Base-by-base conservation (phyloP, 352 stramenopile genomes). In the Pilasporangium apinafurcum region DNA sequence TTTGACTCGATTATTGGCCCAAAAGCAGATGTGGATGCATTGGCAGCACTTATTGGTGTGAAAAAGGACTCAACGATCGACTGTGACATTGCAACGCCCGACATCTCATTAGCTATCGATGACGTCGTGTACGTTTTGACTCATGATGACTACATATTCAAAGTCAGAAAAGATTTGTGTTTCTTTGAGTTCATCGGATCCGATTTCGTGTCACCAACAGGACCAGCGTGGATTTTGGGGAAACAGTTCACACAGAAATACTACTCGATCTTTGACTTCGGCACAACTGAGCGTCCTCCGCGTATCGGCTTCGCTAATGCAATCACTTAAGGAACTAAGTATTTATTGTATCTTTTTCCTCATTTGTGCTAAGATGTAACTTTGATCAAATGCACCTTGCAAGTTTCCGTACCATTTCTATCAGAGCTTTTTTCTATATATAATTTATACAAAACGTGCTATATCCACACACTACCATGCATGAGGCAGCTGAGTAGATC, bases 131-230 rank as follows among this genome's bases (percentile, higher is more conserved):
- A 96, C 56, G 89, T 76, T 33, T 76, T 99, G 30, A 82, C 80
- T 29, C 87, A 95, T 61, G 71, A 95, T 20, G 82, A 98, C 50
- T 96, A 98, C 61, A 83, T 97, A 14, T 84, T 99, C 56, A 84
- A 97, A 61, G 81, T 74, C 52, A 82, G 81, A 9, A 65, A 69
- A 10, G n/a, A n/a, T n/a, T 78, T 88, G 32, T 99, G 96, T 65
- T 66, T 98, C 3, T 97, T 97, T 54, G 95, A 89, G 17, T 96
- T 99, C 53, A 97, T 98, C 69, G 94, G 84, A 51, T 91, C 98
- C 36, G 93, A 98, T 61, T 95, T 98, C 56, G 85, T 85, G 4
- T 62, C 60, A 7, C 84, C 86, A 8, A 61, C 73, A 36, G 71
- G 72, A 13, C 77, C 77, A 35, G 32, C 87, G 29, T 90, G 77